These are phyloP conservation scores for Tolypocladium ophioglossoides DNA, from an alignment of 2,329 filamentous ascomycete species.

Conservation along the genomic window DNA sequence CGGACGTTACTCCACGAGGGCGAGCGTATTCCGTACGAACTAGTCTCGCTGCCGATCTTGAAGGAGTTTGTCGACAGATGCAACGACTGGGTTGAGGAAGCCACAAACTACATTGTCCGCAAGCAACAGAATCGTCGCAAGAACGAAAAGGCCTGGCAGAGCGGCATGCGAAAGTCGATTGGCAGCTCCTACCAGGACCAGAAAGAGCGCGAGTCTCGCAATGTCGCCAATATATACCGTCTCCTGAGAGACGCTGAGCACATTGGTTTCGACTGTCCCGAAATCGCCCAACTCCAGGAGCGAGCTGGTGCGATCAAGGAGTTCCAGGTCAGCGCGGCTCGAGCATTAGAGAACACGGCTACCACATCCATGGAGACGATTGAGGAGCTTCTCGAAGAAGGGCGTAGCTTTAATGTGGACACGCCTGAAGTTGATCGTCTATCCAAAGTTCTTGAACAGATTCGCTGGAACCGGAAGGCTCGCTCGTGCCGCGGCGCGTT, in stretches of 20 bases:
- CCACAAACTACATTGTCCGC: constrained; percentile 88
- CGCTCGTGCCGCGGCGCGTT: constrained; percentile 51
- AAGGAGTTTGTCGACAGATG: constrained; percentile 89
- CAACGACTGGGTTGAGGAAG: constrained; percentile 97
- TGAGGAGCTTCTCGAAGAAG: constrained; percentile 83
- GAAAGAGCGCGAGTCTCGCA: constrained; percentile 78
- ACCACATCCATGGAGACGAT: constrained; percentile 61
- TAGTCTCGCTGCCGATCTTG: constrained; percentile 72
- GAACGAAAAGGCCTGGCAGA: constrained; percentile 79
- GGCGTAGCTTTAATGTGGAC: constrained; percentile 82
- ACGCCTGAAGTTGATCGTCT: constrained; percentile 79
- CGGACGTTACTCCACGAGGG: constrained; percentile 81
- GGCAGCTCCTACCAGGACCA: constrained; percentile 47
- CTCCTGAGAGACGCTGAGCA: constrained; percentile 75
- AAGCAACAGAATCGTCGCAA: constrained; percentile 97
- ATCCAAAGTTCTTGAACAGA: constrained; percentile 68
- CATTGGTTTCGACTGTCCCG: constrained; percentile 86
- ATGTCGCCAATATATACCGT: constrained; percentile 77
- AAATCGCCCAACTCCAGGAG: constrained; percentile 78
- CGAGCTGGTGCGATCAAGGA: constrained; percentile 73
- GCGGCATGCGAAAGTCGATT: constrained; percentile 59
- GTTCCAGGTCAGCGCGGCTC: constrained; percentile 69
- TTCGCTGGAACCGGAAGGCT: constrained; percentile 81
- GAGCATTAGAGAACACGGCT: constrained; percentile 56
- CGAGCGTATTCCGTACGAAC: constrained; percentile 87